A percentile compares a stretch with the other conserved stretches of the same genome.
Conservation (phyloP, 2,329 filamentous ascomycete genomes). For the Hypoxylon sp. region DNA sequence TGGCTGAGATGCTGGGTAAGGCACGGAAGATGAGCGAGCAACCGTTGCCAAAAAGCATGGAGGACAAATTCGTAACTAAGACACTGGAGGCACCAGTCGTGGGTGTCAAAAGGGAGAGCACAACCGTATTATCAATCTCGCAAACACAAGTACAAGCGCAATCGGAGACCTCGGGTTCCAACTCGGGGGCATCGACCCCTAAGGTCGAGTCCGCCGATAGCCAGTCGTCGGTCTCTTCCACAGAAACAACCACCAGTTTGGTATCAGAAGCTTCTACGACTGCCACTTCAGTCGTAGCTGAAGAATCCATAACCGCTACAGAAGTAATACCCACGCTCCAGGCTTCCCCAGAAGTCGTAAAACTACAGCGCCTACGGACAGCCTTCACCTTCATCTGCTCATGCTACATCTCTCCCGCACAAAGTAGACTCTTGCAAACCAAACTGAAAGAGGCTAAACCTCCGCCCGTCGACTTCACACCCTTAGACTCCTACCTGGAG, state of each 20-base stretch:
- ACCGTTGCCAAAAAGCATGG: conserved; percentile 83
- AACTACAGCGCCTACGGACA: conserved; percentile 75
- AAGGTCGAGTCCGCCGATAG: conserved; percentile 58
- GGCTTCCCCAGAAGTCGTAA: conserved; percentile 64
- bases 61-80: conserved; percentile 85
- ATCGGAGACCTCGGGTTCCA: conserved; percentile 38
- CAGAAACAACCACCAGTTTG: conserved; percentile 55
- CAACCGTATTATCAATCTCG: conserved; percentile 43
- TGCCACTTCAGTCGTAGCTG: conserved; percentile 60
- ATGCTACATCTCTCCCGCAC: conserved; percentile 68
- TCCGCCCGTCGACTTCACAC: conserved; percentile 72
- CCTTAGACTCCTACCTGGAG: conserved; percentile 78
- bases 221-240: conserved; percentile 59
- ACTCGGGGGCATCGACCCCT: conserved; percentile 51
- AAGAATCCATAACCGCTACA: conserved; percentile 33
- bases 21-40: conserved; percentile 76
- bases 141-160: conserved; percentile 29
- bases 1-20: conserved; percentile 77
- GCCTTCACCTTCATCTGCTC: conserved; percentile 76
- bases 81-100: conserved; percentile 83
- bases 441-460: conserved; percentile 57
- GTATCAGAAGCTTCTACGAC: conserved; percentile 62
- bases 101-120: conserved; percentile 73
- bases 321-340: conserved; percentile 61
- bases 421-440: conserved; percentile 61